These are phyloP conservation scores for Penicillium griseofulvum DNA, from an alignment of 2,329 filamentous ascomycete genomes.

Conservation along the genomic window DNA sequence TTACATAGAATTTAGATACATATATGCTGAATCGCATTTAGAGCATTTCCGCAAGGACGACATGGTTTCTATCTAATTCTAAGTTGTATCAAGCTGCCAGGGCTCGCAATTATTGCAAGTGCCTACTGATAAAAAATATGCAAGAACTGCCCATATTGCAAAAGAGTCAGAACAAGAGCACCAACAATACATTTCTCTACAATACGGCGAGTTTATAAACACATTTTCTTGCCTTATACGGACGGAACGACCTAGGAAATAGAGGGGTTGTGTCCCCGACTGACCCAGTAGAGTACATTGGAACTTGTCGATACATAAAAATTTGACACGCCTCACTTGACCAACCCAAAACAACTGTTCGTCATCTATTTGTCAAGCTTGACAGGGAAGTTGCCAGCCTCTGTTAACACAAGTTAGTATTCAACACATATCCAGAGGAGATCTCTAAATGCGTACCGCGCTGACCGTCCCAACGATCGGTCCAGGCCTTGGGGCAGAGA, in stretches of 20 bases:
- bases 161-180: not conserved
- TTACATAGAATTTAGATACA: constrained; percentile 26
- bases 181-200: constrained; percentile 17
- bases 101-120: not conserved
- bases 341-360: constrained; percentile 20
- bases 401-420: constrained; percentile 32
- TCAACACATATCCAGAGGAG: not conserved
- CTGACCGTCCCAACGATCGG: constrained; percentile 93
- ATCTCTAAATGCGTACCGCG: constrained; percentile 63
- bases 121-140: not conserved
- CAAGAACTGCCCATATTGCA: not conserved
- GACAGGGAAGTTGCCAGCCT: constrained; percentile 57
- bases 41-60: constrained; percentile 16
- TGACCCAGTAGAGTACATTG: constrained; percentile 42
- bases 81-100: not conserved
- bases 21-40: constrained; percentile 18
- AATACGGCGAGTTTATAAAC: constrained; percentile 34
- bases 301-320: constrained; percentile 34
- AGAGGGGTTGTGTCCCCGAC: constrained; percentile 31
- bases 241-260: constrained; percentile 16
- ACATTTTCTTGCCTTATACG: constrained; percentile 23
- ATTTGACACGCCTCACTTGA: constrained; percentile 29
- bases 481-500: constrained; percentile 94
- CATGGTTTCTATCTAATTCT: not conserved
- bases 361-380: constrained; percentile 47